Conservation (phyloP, 257 asterid species). For the Penstemon newberryi region DNA sequence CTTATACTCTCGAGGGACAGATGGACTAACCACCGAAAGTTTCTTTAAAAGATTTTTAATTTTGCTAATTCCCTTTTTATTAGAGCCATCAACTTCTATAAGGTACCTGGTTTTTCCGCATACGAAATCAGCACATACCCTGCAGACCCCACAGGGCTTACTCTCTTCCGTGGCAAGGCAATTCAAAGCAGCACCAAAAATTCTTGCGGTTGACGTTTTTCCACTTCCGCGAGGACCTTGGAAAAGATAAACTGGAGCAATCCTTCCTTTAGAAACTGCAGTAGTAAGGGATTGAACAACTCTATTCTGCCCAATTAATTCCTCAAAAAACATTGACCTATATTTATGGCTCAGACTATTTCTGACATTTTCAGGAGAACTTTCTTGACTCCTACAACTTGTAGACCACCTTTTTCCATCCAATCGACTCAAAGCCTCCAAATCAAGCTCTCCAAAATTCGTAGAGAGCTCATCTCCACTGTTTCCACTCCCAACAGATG, state of each 20-base stretch:
- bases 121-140: slow-evolving; percentile 72
- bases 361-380: slow-evolving; percentile 63
- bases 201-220: slow-evolving; percentile 81
- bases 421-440: slow-evolving; percentile 81
- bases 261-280: slow-evolving; percentile 65
- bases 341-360: slow-evolving; percentile 76
- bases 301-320: slow-evolving; percentile 79
- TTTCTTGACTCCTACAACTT: slow-evolving; percentile 80
- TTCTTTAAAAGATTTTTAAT: slow-evolving; percentile 58
- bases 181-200: slow-evolving; percentile 84
- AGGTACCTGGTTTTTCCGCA: slow-evolving; percentile 66
- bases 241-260: slow-evolving; percentile 84
- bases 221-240: slow-evolving; percentile 99
- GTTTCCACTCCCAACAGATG: slow-evolving; percentile 44
- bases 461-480: slow-evolving; percentile 76
- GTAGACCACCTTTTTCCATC: slow-evolving; percentile 89
- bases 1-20: slow-evolving; percentile 49
- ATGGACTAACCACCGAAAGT: slow-evolving; percentile 41
- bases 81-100: slow-evolving; percentile 76
- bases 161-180: slow-evolving; percentile 79
- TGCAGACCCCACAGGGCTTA: slow-evolving; percentile 91
- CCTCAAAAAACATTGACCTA: slow-evolving; percentile 86
- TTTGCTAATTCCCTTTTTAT: slow-evolving; percentile 58
- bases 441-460: slow-evolving; percentile 75
- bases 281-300: slow-evolving; percentile 73